Conservation (phyloP, 768 basidiomycete species). For the Russula lepida region DNA sequence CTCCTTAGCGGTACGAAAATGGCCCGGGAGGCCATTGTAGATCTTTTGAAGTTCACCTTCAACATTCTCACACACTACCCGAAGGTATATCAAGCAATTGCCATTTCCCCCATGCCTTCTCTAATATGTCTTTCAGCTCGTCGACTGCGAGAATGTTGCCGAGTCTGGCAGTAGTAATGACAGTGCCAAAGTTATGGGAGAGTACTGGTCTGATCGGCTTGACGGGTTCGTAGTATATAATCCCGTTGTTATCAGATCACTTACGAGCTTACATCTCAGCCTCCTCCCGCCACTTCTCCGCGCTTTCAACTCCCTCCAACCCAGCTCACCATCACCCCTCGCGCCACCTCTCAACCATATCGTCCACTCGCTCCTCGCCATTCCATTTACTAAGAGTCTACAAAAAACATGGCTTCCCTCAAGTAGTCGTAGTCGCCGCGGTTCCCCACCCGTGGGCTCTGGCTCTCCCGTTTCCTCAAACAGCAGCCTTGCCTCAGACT, state of each 20-base stretch:
- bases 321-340: conserved; percentile 54
- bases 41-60: conserved; percentile 78
- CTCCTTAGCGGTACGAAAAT: conserved; percentile 45
- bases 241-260: neutral
- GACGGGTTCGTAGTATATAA: conserved; percentile 43
- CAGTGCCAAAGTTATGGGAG: conserved; percentile 47
- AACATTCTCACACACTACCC: conserved; percentile 79
- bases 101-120: neutral
- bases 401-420: conserved; percentile 54
- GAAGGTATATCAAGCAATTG: conserved; percentile 39
- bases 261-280: neutral
- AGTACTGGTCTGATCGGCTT: conserved; percentile 66
- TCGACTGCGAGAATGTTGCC: conserved; percentile 15
- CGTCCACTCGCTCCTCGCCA: conserved; percentile 71
- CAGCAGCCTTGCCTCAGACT: conserved; percentile 12
- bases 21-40: conserved; percentile 66
- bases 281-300: conserved; percentile 64
- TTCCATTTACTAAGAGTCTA: conserved; percentile 57
- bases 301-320: conserved; percentile 58
- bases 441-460: conserved; percentile 29
- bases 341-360: conserved; percentile 66
- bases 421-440: conserved; percentile 22
- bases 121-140: conserved; percentile 7
- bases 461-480: conserved; percentile 25
- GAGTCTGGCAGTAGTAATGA: conserved; percentile 15